phyloP scores from a whole-genome alignment of 805 yeast species.

The Cyberlindnera xishuangbannaensis region DNA sequence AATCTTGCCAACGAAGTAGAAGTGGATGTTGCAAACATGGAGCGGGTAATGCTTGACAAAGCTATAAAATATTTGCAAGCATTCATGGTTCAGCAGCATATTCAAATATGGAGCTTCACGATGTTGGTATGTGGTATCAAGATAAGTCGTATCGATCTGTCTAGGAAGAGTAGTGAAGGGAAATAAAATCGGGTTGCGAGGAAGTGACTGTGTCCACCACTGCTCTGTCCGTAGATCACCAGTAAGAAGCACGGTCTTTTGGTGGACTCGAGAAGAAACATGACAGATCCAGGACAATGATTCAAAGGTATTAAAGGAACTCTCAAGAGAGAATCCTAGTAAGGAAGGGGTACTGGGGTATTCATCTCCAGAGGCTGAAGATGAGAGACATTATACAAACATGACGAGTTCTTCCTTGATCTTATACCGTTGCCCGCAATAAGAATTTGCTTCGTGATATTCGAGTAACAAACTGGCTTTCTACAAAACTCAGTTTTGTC shows the following conservation, averaged over 20 bases:
- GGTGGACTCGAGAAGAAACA: slow-evolving; percentile 41
- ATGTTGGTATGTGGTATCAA: slow-evolving; percentile 49
- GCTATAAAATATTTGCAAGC: slow-evolving; percentile 30
- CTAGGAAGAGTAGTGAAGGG: slow-evolving; percentile 35
- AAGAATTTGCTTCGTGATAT: slow-evolving; percentile 30
- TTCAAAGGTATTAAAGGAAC: slow-evolving; percentile 43
- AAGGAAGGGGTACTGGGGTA: slow-evolving; percentile 19
- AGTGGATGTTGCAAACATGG: slow-evolving; percentile 26
- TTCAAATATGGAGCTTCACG: slow-evolving; percentile 44
- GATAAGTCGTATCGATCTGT: slow-evolving; percentile 39
- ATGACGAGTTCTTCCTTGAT: too few species aligned
- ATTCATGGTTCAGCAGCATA: slow-evolving; percentile 37
- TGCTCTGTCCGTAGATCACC: slow-evolving; percentile 55
- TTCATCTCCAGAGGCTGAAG: slow-evolving; percentile 12
- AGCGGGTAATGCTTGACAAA: slow-evolving; percentile 38
- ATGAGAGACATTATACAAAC: slow-evolving; percentile 11
- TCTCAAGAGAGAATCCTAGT: slow-evolving; percentile 19
- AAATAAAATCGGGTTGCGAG: slow-evolving; percentile 33
- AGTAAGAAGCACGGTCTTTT: slow-evolving; percentile 39
- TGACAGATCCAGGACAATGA: slow-evolving; percentile 57
- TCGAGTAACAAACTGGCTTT: slow-evolving; percentile 42
- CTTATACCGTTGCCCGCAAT: too few species aligned
- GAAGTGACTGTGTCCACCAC: slow-evolving; percentile 41
- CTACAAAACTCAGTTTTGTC: slow-evolving; percentile 31
- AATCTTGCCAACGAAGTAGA: slow-evolving; percentile 35